Evolutionary conservation across 495 filamentous ascomycete species (phyloP).

Genomic region (Aspergillus hancockii): DNA sequence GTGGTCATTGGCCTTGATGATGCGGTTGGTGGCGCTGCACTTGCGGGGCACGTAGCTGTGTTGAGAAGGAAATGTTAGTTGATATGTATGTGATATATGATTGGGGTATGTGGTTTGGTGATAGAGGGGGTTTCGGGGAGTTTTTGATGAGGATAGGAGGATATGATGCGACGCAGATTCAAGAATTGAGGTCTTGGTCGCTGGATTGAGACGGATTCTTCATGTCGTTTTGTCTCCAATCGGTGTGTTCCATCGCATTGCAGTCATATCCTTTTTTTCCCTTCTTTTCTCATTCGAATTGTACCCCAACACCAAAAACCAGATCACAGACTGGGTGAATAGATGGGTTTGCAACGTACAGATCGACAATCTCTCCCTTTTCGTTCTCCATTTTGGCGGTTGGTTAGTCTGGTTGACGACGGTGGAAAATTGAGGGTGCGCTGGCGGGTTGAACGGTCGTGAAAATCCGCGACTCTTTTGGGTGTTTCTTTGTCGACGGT

Average conservation of each 20-base stretch:
- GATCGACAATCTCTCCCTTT: constrained; percentile 98
- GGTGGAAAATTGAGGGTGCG: constrained; percentile 35
- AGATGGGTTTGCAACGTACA: constrained; percentile 59
- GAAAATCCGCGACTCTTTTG: constrained; percentile 23
- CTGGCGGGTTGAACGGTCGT: constrained; percentile 25
- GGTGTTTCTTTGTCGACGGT: constrained; percentile 33
- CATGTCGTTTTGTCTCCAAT: background rate
- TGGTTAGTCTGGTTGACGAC: constrained; percentile 50
- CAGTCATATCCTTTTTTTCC: background rate
- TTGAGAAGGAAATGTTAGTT: constrained; percentile 23
- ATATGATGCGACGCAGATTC: background rate
- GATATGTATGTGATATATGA: background rate
- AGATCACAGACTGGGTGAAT: background rate
- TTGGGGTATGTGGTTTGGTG: background rate
- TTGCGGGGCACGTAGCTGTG: constrained; percentile 98
- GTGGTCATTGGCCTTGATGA: constrained; percentile 99
- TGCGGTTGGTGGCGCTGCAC: constrained; percentile 92
- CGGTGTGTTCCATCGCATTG: background rate
- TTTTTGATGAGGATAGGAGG: background rate
- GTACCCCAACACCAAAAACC: background rate
- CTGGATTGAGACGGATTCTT: background rate
- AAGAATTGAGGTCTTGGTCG: background rate
- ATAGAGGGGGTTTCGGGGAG: background rate
- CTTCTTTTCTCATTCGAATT: background rate
- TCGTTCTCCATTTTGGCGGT: constrained; percentile 88